Evolutionary conservation across 257 asterid species (phyloP), one percentile per base, ranked within the genome.

Genomic region (Anisodus acutangulus): DNA sequence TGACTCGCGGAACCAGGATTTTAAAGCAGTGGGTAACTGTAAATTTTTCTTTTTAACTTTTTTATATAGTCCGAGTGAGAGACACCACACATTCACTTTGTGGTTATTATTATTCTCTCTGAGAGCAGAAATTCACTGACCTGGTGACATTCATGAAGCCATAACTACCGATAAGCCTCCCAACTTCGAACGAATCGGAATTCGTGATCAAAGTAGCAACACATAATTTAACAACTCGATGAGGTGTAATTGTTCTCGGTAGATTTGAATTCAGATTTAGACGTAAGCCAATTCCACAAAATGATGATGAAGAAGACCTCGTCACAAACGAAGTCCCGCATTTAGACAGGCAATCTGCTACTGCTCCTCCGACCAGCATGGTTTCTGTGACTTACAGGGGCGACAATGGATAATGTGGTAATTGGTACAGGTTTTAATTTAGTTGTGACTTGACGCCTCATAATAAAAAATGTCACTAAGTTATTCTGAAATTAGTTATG

Each of bases 131-230:
- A 41, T 41, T 5, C 35, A 26, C 31, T 19, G 59, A 95, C 98
- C 99, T 95, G 31, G 97, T 93, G 13, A 95, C 72, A 82, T 94
- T 95, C 88, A 95, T 91, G 91, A 95, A 94, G 58, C 99, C 98
- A n/a, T 95, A 95, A 88, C 95, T 94, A 58, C 97, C 98, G 68
- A 94, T 90, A 9, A 95, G 92, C 90, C 84, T 93, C 54, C 98
- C 98, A 45, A 95, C 99, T 88, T 94, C 90, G 86, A 95, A 95
- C 9, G 93, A 91, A 85, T 92, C 94, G 16, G 98, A 88, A 80
- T 79, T 87, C 9, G 90, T 90, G 13, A 95, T 91, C 84, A 95
- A 89, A 84, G 91, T 85, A 57, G 95, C 93, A 83, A 84, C 90
- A 84, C 91, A 89, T 59, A 82, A 68, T 67, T 81, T 54, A 67